phyloP scores from a whole-genome alignment of 768 basidiomycete species.

The Psilocybe sp. region DNA sequence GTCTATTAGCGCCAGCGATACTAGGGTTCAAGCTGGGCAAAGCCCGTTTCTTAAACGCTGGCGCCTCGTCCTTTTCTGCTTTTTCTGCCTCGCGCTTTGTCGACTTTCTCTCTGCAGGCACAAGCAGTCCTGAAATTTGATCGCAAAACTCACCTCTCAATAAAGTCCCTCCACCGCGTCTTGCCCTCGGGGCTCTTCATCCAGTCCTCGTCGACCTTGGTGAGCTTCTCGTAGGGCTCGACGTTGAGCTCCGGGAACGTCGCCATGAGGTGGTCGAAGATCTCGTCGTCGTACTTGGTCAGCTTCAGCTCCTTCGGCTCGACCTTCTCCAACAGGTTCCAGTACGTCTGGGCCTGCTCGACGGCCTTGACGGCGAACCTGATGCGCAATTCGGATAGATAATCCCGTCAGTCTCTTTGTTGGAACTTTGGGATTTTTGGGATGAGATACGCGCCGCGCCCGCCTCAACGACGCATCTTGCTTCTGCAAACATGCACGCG shows the following conservation, averaged over 20 bases:
- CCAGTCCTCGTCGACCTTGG: conserved; percentile 81
- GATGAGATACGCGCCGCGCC: background rate
- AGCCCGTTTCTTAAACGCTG: too few relatives aligned
- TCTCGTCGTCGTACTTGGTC: conserved; percentile 95
- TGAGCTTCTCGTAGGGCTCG: conserved; percentile 41
- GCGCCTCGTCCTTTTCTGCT: too few relatives aligned
- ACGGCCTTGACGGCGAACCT: conserved; percentile 94
- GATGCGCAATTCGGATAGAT: background rate
- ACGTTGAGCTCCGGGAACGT: conserved; percentile 79
- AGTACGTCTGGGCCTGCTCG: conserved; percentile 97
- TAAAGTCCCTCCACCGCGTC: conserved; percentile 87
- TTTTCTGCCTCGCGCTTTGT: too few relatives aligned
- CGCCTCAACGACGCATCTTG: too few relatives aligned
- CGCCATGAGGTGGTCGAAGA: conserved; percentile 71
- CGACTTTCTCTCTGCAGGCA: too few relatives aligned
- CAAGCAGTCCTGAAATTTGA: background rate
- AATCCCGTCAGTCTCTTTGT: background rate
- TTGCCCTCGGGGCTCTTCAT: conserved; percentile 90
- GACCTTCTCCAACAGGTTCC: conserved; percentile 86
- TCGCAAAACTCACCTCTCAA: conserved; percentile 49
- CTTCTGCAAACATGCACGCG: too few relatives aligned
- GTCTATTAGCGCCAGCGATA: too few relatives aligned
- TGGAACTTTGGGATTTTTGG: background rate
- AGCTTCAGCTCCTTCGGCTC: conserved; percentile 72
- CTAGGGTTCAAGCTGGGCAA: too few relatives aligned